These are phyloP conservation scores for Ophiostoma sp. DNA, from an alignment of 2,329 filamentous ascomycete species.

Conservation along the genomic window DNA sequence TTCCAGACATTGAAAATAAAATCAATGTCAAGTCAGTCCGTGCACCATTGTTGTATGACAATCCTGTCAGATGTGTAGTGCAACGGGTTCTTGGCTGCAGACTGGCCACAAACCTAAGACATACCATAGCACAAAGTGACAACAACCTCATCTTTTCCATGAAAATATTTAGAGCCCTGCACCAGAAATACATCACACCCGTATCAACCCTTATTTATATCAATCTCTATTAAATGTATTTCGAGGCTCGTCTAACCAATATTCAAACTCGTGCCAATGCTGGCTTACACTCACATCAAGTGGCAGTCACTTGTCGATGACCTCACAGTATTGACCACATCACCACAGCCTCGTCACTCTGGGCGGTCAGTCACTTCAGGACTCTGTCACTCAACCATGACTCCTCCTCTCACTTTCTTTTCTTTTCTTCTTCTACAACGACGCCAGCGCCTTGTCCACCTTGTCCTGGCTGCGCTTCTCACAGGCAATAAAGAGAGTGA, in stretches of 20 bases:
- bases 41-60: too few relatives aligned
- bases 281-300: neutral
- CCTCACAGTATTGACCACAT: neutral
- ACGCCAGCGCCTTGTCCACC: conserved; percentile 35
- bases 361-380: neutral
- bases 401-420: neutral
- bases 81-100: too few relatives aligned
- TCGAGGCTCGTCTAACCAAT: neutral
- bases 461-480: conserved; percentile 36
- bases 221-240: neutral
- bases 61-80: too few relatives aligned
- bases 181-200: too few relatives aligned
- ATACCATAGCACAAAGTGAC: too few relatives aligned
- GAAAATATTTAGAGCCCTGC: too few relatives aligned
- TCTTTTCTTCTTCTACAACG: conserved; percentile 12
- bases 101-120: too few relatives aligned
- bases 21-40: neutral
- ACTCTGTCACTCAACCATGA: neutral
- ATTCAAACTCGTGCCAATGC: neutral
- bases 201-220: neutral
- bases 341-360: neutral
- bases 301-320: neutral
- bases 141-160: too few relatives aligned
- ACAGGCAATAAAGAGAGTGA: conserved; percentile 43
- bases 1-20: neutral